These are phyloP conservation scores for Pholiota adiposa DNA, from an alignment of 1,284 basidiomycete species.

Conservation along the genomic window DNA sequence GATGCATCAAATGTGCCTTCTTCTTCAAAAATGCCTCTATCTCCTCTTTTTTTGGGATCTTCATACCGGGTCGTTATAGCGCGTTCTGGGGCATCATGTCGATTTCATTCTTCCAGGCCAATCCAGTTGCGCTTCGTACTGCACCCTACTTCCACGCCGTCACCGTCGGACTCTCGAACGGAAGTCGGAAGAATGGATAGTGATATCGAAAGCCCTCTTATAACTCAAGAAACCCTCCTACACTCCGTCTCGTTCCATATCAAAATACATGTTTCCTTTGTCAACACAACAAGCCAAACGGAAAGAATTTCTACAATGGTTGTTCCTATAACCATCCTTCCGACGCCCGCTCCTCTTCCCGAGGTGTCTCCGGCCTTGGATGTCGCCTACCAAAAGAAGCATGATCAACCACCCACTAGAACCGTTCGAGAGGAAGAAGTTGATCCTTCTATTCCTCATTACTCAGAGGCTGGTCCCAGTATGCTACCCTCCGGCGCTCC, in stretches of 20 bases:
- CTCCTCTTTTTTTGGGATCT: conserved; percentile 41
- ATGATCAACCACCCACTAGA: conserved; percentile 73
- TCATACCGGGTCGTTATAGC: conserved; percentile 60
- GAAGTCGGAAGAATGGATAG: conserved; percentile 50
- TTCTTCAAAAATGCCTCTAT: conserved; percentile 45
- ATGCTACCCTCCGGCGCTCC: conserved; percentile 62
- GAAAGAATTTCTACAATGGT: conserved; percentile 63
- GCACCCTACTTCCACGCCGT: conserved; percentile 58
- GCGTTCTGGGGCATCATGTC: conserved; percentile 78
- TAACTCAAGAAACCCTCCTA: conserved; percentile 75
- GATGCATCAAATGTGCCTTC: conserved; percentile 33
- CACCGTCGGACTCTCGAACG: conserved; percentile 51
- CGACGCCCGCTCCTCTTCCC: conserved; percentile 74
- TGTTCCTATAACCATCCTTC: conserved; percentile 71
- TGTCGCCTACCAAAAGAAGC: conserved; percentile 81
- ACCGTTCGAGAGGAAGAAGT: conserved; percentile 70
- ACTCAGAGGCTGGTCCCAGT: conserved; percentile 77
- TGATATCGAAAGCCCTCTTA: conserved; percentile 69
- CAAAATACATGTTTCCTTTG: conserved; percentile 69
- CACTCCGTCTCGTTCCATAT: conserved; percentile 73
- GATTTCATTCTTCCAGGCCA: conserved; percentile 71
- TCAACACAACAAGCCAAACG: conserved; percentile 65
- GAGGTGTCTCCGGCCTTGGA: conserved; percentile 72
- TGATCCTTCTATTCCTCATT: conserved; percentile 63
- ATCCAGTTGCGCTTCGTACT: conserved; percentile 74